Conservation (phyloP, 2,329 filamentous ascomycete species). For the Colletotrichum theobromicola region DNA sequence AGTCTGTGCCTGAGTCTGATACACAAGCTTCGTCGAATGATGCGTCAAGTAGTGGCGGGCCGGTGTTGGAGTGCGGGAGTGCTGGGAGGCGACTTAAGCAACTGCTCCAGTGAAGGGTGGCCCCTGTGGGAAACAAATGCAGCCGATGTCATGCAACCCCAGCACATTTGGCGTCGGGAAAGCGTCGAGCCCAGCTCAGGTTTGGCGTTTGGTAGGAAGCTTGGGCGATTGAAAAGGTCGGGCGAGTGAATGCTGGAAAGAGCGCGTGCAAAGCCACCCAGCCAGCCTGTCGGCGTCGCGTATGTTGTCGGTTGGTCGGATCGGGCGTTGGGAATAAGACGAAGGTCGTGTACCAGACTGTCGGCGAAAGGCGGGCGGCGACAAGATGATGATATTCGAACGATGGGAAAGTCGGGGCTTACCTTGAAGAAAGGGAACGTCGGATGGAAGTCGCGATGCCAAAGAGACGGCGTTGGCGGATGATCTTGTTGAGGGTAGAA, state of each 20-base stretch:
- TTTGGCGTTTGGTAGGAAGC: background rate
- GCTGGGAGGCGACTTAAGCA: background rate
- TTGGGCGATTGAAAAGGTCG: background rate
- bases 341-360: slow-evolving; percentile 9
- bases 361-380: background rate
- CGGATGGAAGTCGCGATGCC: background rate
- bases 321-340: background rate
- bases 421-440: slow-evolving; percentile 5
- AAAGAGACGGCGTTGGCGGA: background rate
- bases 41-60: slow-evolving; percentile 18
- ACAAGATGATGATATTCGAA: background rate
- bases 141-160: background rate
- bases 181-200: background rate
- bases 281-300: background rate
- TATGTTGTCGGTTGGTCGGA: background rate
- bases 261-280: background rate
- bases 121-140: slow-evolving; percentile 6
- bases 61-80: background rate
- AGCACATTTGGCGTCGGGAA: background rate
- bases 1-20: slow-evolving; percentile 22
- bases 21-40: slow-evolving; percentile 20
- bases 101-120: background rate
- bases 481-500: background rate
- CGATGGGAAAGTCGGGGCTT: background rate
- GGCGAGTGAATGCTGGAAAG: background rate